phyloP scores from a whole-genome alignment of 768 basidiomycete species.

The Coprinopsis cinerea region DNA sequence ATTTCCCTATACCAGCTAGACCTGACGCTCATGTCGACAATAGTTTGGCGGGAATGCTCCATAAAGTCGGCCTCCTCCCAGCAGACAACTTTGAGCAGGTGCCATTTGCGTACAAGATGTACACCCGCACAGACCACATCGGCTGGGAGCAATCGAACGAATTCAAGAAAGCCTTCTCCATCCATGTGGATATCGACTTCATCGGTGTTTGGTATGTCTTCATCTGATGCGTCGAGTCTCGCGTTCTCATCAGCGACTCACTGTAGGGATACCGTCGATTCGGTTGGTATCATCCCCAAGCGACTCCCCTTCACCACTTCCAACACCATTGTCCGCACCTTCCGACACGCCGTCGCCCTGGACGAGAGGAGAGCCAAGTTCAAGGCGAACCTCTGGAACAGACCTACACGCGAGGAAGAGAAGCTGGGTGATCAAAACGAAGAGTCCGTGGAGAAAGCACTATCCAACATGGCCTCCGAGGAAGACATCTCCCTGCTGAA shows the following conservation, averaged over 20 bases:
- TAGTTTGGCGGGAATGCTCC: constrained; percentile 37
- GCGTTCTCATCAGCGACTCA: neutral
- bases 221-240: neutral
- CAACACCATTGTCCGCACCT: constrained; percentile 48
- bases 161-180: constrained; percentile 53
- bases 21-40: neutral
- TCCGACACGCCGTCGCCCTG: constrained; percentile 62
- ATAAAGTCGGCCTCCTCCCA: constrained; percentile 46
- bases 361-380: constrained; percentile 60
- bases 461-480: constrained; percentile 1
- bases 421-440: constrained; percentile 18
- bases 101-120: constrained; percentile 62
- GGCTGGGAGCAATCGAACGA: constrained; percentile 44
- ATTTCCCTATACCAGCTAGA: neutral
- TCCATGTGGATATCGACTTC: constrained; percentile 50
- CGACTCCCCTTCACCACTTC: constrained; percentile 54
- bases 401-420: constrained; percentile 24
- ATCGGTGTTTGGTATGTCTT: constrained; percentile 47
- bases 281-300: constrained; percentile 49
- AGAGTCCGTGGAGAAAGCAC: neutral
- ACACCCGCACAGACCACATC: constrained; percentile 40
- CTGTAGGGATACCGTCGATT: constrained; percentile 61
- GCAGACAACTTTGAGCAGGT: constrained; percentile 49
- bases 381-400: constrained; percentile 47
- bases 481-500: neutral